Evolutionary conservation across 495 filamentous ascomycete genomes (phyloP).

Genomic region (Staphylotrichum longicolle): DNA sequence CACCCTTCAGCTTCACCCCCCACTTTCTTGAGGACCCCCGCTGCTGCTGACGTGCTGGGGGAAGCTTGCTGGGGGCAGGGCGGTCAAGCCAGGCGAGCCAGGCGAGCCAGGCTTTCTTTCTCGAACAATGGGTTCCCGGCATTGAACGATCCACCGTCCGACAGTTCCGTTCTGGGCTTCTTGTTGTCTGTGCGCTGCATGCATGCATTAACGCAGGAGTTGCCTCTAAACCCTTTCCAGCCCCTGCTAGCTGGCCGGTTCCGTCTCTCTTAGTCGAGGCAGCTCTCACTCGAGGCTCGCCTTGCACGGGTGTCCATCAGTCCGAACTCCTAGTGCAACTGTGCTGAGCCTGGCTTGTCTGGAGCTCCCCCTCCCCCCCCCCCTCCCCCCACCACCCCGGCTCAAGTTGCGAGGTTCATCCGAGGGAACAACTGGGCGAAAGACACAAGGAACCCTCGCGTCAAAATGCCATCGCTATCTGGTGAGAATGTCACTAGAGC

Average conservation of each 20-base stretch:
- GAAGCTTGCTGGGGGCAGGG: neutral
- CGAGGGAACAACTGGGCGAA: neutral
- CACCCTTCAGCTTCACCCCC: neutral
- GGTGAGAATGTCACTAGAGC: too few species aligned
- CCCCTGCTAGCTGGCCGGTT: conserved; percentile 18
- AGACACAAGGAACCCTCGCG: neutral
- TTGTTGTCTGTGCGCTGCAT: conserved; percentile 33
- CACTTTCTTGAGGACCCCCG: neutral
- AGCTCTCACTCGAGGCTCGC: conserved; percentile 3
- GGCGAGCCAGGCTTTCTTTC: conserved; percentile 5
- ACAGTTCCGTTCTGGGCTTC: conserved; percentile 27
- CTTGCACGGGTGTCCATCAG: conserved; percentile 6
- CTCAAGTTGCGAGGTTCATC: conserved; percentile 1
- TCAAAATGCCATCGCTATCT: too few species aligned
- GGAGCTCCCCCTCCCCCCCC: neutral
- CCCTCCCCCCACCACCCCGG: neutral
- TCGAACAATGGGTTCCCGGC: conserved; percentile 29
- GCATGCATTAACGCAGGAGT: conserved; percentile 33
- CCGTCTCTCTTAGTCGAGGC: conserved; percentile 17
- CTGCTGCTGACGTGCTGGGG: conserved; percentile 14
- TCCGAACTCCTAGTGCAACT: conserved; percentile 10
- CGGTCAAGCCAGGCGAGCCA: conserved; percentile 6
- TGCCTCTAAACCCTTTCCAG: conserved; percentile 26
- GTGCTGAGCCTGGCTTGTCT: neutral
- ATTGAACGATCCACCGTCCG: conserved; percentile 29